Evolutionary conservation across 2,329 filamentous ascomycete genomes (phyloP), one percentile per base, ranked within the genome.

Genomic region (Chaetomium olivaceum): DNA sequence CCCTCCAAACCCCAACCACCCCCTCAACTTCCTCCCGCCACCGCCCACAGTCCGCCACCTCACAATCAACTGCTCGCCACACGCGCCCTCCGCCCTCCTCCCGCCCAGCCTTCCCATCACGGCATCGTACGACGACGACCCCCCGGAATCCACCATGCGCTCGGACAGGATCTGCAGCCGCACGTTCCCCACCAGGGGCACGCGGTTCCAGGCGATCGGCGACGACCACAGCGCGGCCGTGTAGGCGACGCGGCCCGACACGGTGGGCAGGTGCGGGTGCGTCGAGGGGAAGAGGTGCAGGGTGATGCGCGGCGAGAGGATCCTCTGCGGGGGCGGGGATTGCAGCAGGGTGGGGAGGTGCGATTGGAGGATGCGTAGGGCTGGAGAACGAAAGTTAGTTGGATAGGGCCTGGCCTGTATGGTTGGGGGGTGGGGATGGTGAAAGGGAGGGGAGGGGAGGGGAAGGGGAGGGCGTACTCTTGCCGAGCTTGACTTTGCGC

Each of bases 141-240:
- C 27, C 27, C 3, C 27, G 27, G 5, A 14, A 23, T 86, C 85
- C 64, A 90, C 87, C 85, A 99, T 95, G 71, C 94, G 91, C 81
- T 97, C 93, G 14, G 91, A 94, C 21, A 96, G 78, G 61, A 99
- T 95, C 72, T 92, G 88, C 12, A 99, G 85, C 71, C 88, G 89
- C 54, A 97, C 92, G 73, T 97, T 96, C 70, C 94, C 93, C 36
- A 97, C 85, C 23, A 98, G 87, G 2, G 95, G 95, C 1, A 99
- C 85, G 31, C 91, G 88, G 73, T 96, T 96, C 95, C 95, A 99
- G 33, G 93, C 94, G 60, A 99, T 90, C 0, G 95, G 95, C 0
- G 93, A 93, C 0, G 95, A 97, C 93, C 93, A 98, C 46, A 99
- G 82, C 2, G 95, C 95, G 21, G 95, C 94, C 43, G 91, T 91